Evolutionary conservation across 495 filamentous ascomycete species (phyloP).

Genomic region (Platismatia glauca): DNA sequence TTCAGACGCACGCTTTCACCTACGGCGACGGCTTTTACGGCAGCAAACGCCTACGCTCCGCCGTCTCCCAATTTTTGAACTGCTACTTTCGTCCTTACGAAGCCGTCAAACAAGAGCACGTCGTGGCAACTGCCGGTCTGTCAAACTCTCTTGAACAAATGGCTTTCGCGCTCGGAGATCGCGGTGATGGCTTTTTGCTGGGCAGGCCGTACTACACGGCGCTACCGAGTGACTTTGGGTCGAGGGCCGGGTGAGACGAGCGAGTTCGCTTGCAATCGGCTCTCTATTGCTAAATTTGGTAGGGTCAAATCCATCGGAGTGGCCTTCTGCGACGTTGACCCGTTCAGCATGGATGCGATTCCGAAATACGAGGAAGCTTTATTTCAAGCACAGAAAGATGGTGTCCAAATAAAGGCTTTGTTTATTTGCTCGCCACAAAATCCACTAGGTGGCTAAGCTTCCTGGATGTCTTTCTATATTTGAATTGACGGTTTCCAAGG

Average conservation of each 20-base stretch:
- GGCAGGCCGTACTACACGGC: constrained; percentile 42
- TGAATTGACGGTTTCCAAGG: background rate
- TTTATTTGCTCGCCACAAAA: constrained; percentile 55
- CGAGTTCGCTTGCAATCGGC: background rate
- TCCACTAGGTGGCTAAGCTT: constrained; percentile 44
- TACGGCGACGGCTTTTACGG: constrained; percentile 36
- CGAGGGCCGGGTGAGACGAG: constrained; percentile 7
- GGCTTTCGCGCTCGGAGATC: constrained; percentile 41
- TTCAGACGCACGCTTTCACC: constrained; percentile 34
- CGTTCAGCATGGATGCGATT: constrained; percentile 36
- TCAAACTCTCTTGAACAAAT: constrained; percentile 38
- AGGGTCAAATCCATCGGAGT: constrained; percentile 35
- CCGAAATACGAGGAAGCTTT: constrained; percentile 36
- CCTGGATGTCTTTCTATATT: constrained; percentile 20
- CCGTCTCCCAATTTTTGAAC: constrained; percentile 41
- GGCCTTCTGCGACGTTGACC: constrained; percentile 37
- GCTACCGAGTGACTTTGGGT: constrained; percentile 31
- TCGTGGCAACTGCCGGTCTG: constrained; percentile 4
- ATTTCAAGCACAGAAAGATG: constrained; percentile 23
- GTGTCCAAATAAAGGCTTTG: constrained; percentile 38
- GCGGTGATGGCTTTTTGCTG: constrained; percentile 43
- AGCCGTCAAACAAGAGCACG: constrained; percentile 26
- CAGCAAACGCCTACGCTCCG: constrained; percentile 29
- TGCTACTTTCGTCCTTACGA: constrained; percentile 33
- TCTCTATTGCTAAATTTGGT: constrained; percentile 14